Percentiles rank a stretch among this genome's conserved stretches.
Conservation (phyloP, 2,329 filamentous ascomycete genomes). For the Chlorencoelia australis region DNA sequence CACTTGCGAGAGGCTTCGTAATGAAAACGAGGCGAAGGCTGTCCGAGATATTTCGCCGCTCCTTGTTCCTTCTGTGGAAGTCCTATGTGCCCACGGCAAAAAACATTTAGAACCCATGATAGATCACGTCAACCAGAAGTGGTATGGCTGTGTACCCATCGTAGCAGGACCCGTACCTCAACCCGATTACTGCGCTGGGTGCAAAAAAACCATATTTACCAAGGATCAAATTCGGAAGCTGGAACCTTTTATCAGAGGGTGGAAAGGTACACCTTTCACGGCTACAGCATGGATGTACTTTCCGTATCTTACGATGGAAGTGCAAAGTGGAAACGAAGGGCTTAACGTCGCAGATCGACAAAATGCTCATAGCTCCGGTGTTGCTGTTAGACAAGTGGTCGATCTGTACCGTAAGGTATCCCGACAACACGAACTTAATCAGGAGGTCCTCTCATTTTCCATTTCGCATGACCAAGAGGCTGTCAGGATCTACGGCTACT, state of each 20-base stretch:
- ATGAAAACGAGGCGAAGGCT: conserved; percentile 29
- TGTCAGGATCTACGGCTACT: conserved; percentile 1
- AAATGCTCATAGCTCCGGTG: conserved; percentile 29
- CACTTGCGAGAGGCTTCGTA: conserved; percentile 26
- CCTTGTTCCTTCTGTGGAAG: conserved; percentile 23
- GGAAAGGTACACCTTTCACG: conserved; percentile 23
- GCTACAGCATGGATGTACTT: conserved; percentile 39
- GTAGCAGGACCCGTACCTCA: conserved; percentile 27
- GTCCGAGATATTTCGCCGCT: conserved; percentile 24
- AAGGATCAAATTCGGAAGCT: conserved; percentile 34
- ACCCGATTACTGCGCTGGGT: conserved; percentile 35
- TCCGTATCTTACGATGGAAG: conserved; percentile 38
- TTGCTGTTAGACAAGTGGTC: too few relatives aligned
- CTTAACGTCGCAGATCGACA: conserved; percentile 29
- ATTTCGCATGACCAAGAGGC: background rate
- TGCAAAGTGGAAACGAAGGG: conserved; percentile 33
- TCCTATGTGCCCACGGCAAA: conserved; percentile 1
- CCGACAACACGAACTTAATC: background rate
- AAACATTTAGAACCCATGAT: conserved; percentile 26
- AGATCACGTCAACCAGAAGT: conserved; percentile 34
- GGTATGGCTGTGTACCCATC: conserved; percentile 32
- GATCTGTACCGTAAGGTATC: too few relatives aligned
- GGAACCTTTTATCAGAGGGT: conserved; percentile 29
- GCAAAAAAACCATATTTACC: conserved; percentile 30
- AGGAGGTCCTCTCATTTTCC: background rate